Percentiles rank a stretch among this genome's conserved stretches.
Conservation (phyloP, 176 grass and related monocot genomes). For the Chloris gayana region DNA sequence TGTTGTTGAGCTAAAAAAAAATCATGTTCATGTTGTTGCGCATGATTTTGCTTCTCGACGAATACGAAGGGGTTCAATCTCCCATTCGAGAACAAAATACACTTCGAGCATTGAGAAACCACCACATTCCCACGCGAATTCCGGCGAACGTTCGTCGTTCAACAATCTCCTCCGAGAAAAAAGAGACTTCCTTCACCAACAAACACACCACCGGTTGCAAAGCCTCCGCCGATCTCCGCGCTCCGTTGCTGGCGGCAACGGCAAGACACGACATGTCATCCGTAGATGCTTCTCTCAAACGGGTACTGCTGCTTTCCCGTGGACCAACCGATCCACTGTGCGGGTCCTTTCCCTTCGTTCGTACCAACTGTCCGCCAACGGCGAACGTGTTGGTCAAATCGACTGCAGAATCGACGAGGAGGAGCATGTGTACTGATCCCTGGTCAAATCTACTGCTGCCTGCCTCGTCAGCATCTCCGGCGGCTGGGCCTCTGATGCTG, state of each 20-base stretch:
- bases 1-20: no score
- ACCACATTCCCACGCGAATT: no score
- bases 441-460: constrained; percentile 18
- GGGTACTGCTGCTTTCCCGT: background rate
- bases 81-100: no score
- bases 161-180: background rate
- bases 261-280: background rate
- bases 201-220: background rate
- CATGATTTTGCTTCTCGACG: no score
- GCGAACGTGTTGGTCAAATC: constrained; percentile 37
- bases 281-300: background rate
- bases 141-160: background rate
- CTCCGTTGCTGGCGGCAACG: no score
- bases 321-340: background rate
- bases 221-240: background rate
- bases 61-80: no score
- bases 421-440: background rate
- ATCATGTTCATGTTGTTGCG: no score
- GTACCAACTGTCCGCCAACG: constrained; percentile 24
- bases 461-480: background rate
- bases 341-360: constrained; percentile 18
- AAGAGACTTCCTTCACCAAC: background rate
- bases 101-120: no score
- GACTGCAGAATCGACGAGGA: constrained; percentile 15
- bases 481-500: background rate